Evolutionary conservation across 2,329 filamentous ascomycete genomes (phyloP).

Genomic region (Fusarium beomiforme): DNA sequence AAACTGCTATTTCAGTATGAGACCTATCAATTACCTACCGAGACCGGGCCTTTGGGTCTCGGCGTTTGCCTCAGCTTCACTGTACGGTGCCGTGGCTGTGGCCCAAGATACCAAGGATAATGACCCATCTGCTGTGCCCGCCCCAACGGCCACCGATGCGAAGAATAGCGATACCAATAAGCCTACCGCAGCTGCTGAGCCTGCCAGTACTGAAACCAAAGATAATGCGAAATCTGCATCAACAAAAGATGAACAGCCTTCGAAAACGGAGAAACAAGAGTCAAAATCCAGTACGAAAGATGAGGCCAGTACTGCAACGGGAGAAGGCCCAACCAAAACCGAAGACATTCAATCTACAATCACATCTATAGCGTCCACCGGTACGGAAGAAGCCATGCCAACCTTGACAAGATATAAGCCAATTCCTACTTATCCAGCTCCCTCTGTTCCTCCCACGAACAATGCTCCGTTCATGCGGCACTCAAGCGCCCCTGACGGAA

Average conservation of each 20-base stretch:
- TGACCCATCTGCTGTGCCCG: too few relatives aligned
- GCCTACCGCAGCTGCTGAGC: too few relatives aligned
- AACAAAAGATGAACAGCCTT: constrained; percentile 22
- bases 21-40: constrained; percentile 42
- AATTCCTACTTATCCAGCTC: constrained; percentile 71
- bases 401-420: constrained; percentile 52
- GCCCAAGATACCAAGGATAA: constrained; percentile 45
- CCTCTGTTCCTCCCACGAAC: constrained; percentile 82
- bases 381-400: constrained; percentile 49
- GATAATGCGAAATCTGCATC: constrained; percentile 17
- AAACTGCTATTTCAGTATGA: constrained; percentile 37
- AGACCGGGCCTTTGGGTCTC: constrained; percentile 42
- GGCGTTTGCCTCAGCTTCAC: constrained; percentile 40
- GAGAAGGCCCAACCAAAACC: constrained; percentile 24
- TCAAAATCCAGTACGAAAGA: constrained; percentile 15
- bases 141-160: too few relatives aligned
- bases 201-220: constrained; percentile 26
- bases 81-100: constrained; percentile 46
- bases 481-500: constrained; percentile 87
- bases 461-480: constrained; percentile 93
- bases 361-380: constrained; percentile 26
- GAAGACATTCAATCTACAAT: constrained; percentile 17
- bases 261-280: constrained; percentile 20
- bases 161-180: constrained; percentile 13
- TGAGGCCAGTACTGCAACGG: constrained; percentile 36